These are phyloP conservation scores for Arthromyces matolae DNA, from an alignment of 768 basidiomycete genomes.

Conservation along the genomic window DNA sequence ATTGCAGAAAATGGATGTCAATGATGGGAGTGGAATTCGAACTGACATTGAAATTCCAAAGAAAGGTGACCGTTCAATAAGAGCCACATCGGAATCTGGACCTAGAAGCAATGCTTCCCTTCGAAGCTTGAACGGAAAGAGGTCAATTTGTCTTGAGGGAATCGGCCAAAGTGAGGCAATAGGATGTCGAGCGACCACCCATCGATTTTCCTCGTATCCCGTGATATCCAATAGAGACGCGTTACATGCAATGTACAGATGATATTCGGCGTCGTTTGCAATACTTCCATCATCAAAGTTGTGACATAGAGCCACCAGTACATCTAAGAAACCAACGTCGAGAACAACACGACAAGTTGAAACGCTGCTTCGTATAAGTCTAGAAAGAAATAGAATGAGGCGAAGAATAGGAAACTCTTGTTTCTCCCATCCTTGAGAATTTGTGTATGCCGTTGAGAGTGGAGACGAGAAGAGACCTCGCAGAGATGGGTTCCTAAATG, in stretches of 20 bases:
- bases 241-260: constrained; percentile 16
- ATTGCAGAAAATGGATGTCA: no score
- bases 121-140: constrained; percentile 4
- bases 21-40: no score
- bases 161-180: constrained; percentile 12
- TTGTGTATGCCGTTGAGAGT: constrained; percentile 5
- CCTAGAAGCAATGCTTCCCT: constrained; percentile 8
- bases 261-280: background rate
- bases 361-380: constrained; percentile 9
- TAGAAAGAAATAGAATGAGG: constrained; percentile 15
- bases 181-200: constrained; percentile 10
- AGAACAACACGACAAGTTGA: constrained; percentile 10
- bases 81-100: constrained; percentile 7
- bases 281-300: background rate
- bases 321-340: constrained; percentile 16
- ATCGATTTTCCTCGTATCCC: constrained; percentile 12
- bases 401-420: constrained; percentile 6
- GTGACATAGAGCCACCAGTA: constrained; percentile 11
- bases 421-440: background rate
- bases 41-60: constrained; percentile 8
- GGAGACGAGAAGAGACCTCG: constrained; percentile 15
- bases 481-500: constrained; percentile 14
- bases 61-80: constrained; percentile 11
- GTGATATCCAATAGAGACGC: constrained; percentile 13
- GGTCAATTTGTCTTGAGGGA: background rate